These are phyloP conservation scores for Emmonsia crescens DNA, from an alignment of 2,329 filamentous ascomycete genomes.

Conservation along the genomic window DNA sequence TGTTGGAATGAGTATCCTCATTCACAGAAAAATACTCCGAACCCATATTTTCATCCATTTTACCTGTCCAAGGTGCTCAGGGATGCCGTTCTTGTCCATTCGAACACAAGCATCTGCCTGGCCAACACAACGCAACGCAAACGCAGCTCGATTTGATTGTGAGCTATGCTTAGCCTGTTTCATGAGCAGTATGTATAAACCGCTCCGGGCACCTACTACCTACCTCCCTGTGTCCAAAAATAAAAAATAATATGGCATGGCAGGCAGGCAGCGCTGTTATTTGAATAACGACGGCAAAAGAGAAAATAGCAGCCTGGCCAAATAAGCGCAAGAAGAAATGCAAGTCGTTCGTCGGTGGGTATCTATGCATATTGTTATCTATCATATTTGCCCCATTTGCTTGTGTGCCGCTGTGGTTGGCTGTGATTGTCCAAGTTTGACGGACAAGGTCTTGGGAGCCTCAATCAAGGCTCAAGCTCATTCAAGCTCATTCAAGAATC, in stretches of 20 bases:
- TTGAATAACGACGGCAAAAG: no score
- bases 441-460: no score
- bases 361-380: neutral
- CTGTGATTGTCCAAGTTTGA: no score
- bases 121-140: neutral
- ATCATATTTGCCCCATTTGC: neutral
- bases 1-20: no score
- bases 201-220: neutral
- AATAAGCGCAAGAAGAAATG: neutral
- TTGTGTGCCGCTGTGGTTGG: neutral
- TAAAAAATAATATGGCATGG: no score
- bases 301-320: neutral
- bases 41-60: neutral
- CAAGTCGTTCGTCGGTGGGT: no score
- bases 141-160: neutral
- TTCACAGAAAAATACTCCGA: no score
- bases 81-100: neutral
- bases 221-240: no score
- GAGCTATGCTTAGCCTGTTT: neutral
- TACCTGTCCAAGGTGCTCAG: neutral
- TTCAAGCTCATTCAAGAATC: no score
- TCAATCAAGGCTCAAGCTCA: no score
- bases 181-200: no score
- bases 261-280: neutral
- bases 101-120: no score